Base-by-base conservation (phyloP, 495 filamentous ascomycete genomes). In the Bombardia bombarda region DNA sequence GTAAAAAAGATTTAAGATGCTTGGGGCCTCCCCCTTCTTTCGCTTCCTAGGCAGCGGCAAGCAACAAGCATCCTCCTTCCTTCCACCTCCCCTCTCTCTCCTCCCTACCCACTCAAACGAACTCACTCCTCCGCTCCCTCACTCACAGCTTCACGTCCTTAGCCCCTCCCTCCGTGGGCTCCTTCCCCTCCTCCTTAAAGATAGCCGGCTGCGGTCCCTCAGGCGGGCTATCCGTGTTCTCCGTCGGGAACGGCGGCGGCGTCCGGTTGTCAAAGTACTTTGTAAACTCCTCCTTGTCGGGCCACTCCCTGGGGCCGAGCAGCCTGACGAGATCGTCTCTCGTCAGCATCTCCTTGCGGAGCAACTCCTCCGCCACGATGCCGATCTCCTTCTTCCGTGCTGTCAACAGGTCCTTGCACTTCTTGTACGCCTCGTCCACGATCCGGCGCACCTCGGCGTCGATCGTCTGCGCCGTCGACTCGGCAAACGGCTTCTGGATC, bases 401-500 rank as follows among this genome's bases (percentile, higher is more conserved):
- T 1, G 68, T 75, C 36, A 98, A 70, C 19, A 98, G 74, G 31
- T 84, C 79, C 57, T 76, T 80, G 70, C 92, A 98, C 66, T 90
- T 83, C 54, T 82, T 80, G 68, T 97, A 92, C 2, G 92, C 92
- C 57, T 90, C 81, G 50, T 88, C 84, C 31, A 97, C 76, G 49
- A 98, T 95, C 28, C 83, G 76, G 39, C 84, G 79, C 38, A 98
- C 90, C 68, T 98, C 92, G 7, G 68, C 55, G 61, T 98, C 92
- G 59, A 98, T 98, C 38, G 76, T 83, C 56, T 82, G 84, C 24
- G 88, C 92, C 7, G 92, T 98, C 36, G 86, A 74, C 70, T 98
- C 92, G 20, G 86, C 88, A 69, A 96, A 97, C 0, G 93, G 93
- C 68, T 98, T 98, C 47, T 90, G 82, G 30, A 97, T 57, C 60